Percentiles rank a stretch among this genome's conserved stretches.
Evolutionary conservation across 345 rosid species (phyloP).

Genomic region (Eucalyptus urophylla): DNA sequence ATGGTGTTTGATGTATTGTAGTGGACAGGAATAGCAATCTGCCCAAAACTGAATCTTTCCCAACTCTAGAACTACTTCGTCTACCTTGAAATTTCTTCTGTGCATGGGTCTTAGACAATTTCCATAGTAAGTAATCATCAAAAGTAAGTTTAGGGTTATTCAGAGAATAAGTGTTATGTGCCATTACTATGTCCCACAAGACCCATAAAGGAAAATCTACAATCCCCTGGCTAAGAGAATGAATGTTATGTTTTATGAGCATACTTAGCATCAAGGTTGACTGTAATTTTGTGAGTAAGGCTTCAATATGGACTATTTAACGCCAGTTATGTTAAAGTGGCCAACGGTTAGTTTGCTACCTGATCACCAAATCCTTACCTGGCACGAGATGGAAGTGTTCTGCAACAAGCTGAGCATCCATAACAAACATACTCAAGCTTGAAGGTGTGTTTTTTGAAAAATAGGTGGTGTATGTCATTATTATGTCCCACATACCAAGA

Average conservation of each 20-base stretch:
- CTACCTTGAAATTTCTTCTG: neutral
- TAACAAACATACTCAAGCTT: neutral
- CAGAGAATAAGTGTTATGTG: neutral
- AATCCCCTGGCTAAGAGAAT: neutral
- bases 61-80: neutral
- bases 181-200: neutral
- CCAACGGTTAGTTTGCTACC: neutral
- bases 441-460: neutral
- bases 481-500: neutral
- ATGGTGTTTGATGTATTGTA: neutral
- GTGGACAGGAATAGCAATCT: neutral
- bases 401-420: neutral
- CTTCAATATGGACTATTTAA: neutral
- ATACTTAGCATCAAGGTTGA: neutral
- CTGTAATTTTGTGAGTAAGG: neutral
- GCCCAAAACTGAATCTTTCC: neutral
- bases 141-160: neutral
- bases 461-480: neutral
- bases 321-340: neutral
- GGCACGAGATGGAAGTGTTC: neutral
- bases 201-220: neutral
- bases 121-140: neutral
- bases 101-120: neutral
- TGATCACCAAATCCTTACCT: neutral
- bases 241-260: neutral